Conservation (phyloP, 1,139 yeast species). For the Hyphopichia wangnamkhiaoensis region DNA sequence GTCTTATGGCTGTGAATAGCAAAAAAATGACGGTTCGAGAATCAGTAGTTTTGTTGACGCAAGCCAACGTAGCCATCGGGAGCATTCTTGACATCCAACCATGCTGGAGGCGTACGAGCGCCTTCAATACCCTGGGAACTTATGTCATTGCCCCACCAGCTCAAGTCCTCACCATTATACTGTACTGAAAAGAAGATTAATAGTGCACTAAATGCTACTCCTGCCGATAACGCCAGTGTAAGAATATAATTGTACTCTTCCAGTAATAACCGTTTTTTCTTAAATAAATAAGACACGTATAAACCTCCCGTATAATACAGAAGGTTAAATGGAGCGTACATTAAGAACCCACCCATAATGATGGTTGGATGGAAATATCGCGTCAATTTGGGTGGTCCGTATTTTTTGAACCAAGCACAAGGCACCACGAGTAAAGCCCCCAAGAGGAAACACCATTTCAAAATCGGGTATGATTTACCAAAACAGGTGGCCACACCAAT, state of each 20-base stretch:
- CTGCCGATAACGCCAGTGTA: constrained; percentile 58
- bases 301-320: constrained; percentile 56
- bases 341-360: constrained; percentile 46
- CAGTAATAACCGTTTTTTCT: constrained; percentile 52
- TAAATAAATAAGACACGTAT: constrained; percentile 49
- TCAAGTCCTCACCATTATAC: constrained; percentile 35
- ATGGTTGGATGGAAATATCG: constrained; percentile 49
- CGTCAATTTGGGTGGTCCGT: constrained; percentile 25
- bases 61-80: constrained; percentile 49
- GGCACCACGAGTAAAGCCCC: constrained; percentile 31
- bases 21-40: too few relatives aligned
- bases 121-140: constrained; percentile 46
- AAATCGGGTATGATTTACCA: constrained; percentile 31
- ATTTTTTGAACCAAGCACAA: constrained; percentile 25
- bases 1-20: neutral
- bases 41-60: constrained; percentile 36
- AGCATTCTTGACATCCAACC: constrained; percentile 36
- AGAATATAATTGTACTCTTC: constrained; percentile 64
- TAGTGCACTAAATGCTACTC: constrained; percentile 58
- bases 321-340: constrained; percentile 57
- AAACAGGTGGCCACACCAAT: constrained; percentile 38
- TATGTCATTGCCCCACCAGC: constrained; percentile 61
- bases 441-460: constrained; percentile 35
- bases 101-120: constrained; percentile 26
- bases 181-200: constrained; percentile 59